Evolutionary conservation across 768 basidiomycete species (phyloP).

Genomic region (Asterophora parasitica): DNA sequence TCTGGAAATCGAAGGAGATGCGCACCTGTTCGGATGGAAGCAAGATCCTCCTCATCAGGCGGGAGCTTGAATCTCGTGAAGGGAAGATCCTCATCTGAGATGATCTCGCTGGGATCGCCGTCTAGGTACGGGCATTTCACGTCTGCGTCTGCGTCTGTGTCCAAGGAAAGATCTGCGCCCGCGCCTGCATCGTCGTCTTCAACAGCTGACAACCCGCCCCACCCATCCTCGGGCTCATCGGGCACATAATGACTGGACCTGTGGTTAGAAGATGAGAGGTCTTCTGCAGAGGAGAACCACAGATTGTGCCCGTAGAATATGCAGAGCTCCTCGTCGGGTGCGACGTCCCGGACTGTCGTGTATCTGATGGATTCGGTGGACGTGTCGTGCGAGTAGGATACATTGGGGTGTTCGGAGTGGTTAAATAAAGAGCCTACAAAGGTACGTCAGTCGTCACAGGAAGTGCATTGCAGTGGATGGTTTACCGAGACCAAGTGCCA

Average conservation of each 20-base stretch:
- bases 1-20: conserved; percentile 4
- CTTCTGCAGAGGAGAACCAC: conserved; percentile 52
- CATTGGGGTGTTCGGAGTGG: conserved; percentile 66
- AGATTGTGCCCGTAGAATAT: conserved; percentile 72
- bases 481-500: conserved; percentile 73
- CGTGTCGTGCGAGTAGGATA: conserved; percentile 56
- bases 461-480: background rate
- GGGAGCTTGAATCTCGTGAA: conserved; percentile 57
- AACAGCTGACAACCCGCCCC: conserved; percentile 37
- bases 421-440: conserved; percentile 75
- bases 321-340: conserved; percentile 67
- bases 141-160: conserved; percentile 10
- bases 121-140: conserved; percentile 23
- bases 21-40: conserved; percentile 53
- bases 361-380: conserved; percentile 58
- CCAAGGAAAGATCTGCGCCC: conserved; percentile 14
- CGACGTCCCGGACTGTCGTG: conserved; percentile 47
- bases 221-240: conserved; percentile 26
- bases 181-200: conserved; percentile 13
- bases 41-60: conserved; percentile 59
- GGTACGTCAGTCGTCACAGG: background rate
- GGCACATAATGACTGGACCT: background rate
- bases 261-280: background rate
- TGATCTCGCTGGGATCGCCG: conserved; percentile 40
- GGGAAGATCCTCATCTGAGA: conserved; percentile 58